Conservation (phyloP, 2,329 filamentous ascomycete species). For the Alternaria panax region DNA sequence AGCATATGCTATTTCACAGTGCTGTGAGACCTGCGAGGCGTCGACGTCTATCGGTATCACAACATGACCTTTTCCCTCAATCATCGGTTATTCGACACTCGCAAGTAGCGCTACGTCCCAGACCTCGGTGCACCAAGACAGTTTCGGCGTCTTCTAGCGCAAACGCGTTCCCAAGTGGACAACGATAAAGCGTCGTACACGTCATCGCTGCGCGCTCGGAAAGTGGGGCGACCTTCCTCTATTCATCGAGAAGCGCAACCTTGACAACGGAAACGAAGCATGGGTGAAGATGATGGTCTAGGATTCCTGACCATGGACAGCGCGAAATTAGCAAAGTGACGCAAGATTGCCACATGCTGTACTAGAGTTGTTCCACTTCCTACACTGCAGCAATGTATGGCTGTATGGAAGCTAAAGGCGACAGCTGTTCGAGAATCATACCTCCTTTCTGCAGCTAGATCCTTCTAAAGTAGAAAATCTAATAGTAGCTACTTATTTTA, state of each 20-base stretch:
- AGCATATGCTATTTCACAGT: background rate
- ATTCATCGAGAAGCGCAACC: background rate
- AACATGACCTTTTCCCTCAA: background rate
- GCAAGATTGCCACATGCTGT: background rate
- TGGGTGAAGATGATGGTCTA: background rate
- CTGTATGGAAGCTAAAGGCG: too few relatives aligned
- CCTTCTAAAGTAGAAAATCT: too few relatives aligned
- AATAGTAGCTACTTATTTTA: too few relatives aligned
- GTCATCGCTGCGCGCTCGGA: background rate
- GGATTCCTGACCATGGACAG: background rate
- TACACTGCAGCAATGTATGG: too few relatives aligned
- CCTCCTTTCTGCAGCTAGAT: too few relatives aligned
- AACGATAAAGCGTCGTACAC: background rate
- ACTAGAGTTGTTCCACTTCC: background rate
- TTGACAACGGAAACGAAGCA: background rate
- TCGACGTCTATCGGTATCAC: background rate
- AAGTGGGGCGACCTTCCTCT: too few relatives aligned
- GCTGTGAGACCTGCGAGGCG: background rate
- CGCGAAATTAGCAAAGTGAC: background rate
- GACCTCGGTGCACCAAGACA: background rate
- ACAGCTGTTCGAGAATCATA: too few relatives aligned
- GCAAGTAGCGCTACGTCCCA: background rate
- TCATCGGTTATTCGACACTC: background rate
- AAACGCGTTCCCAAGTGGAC: background rate
- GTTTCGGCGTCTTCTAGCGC: background rate